Evolutionary conservation across 305 asterid genomes (phyloP), one percentile per base, ranked within the genome.

Genomic region (Solanum aculeatissimum): DNA sequence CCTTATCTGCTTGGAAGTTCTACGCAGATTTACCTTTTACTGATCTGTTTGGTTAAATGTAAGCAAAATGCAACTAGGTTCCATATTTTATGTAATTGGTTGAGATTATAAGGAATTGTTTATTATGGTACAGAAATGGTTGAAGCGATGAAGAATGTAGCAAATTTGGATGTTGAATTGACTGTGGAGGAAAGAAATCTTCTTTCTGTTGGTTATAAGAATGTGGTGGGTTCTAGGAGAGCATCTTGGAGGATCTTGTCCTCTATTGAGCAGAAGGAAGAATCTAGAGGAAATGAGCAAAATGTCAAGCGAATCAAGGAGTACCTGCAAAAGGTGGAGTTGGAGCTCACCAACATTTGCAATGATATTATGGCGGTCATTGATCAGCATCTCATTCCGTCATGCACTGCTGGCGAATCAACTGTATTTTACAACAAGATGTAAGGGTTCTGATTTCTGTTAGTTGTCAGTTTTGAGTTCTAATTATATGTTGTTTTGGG

Each of bases 241-340:
- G 98, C 98, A 47, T 91, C 98, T 0, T 95, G 98, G 98, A 92
- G 98, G 92, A 95, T 95, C 88, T 86, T 95, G 77, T 93, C 98
- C 75, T 93, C 97, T 2, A 93, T 93, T 70, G 97, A 93, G 90
- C 96, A 91, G 89, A 93, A 94, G 88, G 98, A 94, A 88, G 98
- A 93, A 83, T 92, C 94, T 1, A 92, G 97, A 87, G 98, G 98
- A 72, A 92, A 93, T n/a, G 98, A 92, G 81, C 87, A 49, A 88
- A 93, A 95, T 89, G 97, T 89, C 21, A 95, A 90, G 93, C 87
- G 96, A 89, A 95, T 93, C 87, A 93, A 92, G 91, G 97, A 92
- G 75, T 95, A 95, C 54, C 89, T 93, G 74, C 92, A 92, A 60
- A 93, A 92, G 92, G 97, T 93, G 87, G 98, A 95, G 91, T 15